A percentile compares a stretch with the other conserved stretches of the same genome.
phyloP scores from a whole-genome alignment of 1,284 basidiomycete species.

The Cryptococcus sp. region DNA sequence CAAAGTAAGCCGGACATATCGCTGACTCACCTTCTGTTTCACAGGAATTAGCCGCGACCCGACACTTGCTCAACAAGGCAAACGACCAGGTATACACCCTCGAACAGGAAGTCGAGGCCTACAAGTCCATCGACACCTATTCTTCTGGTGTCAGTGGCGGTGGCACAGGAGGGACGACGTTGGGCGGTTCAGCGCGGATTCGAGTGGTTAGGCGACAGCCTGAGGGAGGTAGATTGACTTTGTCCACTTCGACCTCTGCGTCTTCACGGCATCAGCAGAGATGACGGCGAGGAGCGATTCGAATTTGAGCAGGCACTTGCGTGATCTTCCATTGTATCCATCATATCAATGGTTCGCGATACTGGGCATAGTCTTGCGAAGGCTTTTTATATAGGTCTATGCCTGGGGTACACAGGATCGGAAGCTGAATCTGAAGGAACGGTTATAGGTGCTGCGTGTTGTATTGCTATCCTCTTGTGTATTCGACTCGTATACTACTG shows the following conservation, averaged over 20 bases:
- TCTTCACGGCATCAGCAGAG: neutral
- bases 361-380: too few relatives aligned
- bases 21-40: neutral
- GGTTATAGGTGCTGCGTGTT: too few relatives aligned
- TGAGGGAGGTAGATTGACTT: constrained; percentile 28
- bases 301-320: constrained; percentile 8
- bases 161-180: constrained; percentile 1
- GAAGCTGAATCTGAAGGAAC: too few relatives aligned
- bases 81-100: constrained; percentile 28
- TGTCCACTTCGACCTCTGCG: constrained; percentile 3
- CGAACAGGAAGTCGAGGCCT: constrained; percentile 28
- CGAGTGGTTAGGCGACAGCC: constrained; percentile 34
- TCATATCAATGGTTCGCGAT: too few relatives aligned
- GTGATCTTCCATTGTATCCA: too few relatives aligned
- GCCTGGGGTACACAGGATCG: too few relatives aligned
- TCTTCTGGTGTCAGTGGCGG: neutral
- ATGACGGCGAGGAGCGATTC: constrained; percentile 4
- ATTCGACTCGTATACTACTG: too few relatives aligned
- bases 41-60: constrained; percentile 39
- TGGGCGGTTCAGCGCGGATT: constrained; percentile 20
- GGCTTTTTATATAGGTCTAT: too few relatives aligned
- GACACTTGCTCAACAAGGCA: constrained; percentile 34
- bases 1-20: neutral
- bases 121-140: constrained; percentile 26
- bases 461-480: too few relatives aligned